Base-by-base conservation (phyloP, 2,329 filamentous ascomycete species). In the Talaromyces marneffei region DNA sequence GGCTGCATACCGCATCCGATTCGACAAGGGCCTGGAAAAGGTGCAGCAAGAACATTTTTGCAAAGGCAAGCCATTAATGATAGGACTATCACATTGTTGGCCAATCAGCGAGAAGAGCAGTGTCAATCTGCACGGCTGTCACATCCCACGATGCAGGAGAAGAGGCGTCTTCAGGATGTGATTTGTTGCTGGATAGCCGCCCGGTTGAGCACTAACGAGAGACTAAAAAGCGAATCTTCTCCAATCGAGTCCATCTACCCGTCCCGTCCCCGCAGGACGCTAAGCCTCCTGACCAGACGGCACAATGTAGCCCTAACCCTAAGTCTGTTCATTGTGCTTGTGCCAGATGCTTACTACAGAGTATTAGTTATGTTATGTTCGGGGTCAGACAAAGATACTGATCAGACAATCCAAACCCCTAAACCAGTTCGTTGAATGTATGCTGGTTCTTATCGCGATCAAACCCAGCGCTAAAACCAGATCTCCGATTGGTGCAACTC, bases 41-140 rank as follows among this genome's bases (percentile, higher is more conserved):
- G 33, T 55, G 60, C 55, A 40, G 44, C 33, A 20, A 37, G 35
- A 55, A 40, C 52, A 39, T 39, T n/a, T 37, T 55, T 12, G 20
- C 31, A 18, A 18, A 25, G 23, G 20, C 35, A 42, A 25, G 42
- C 42, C 40, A 18, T 50, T n/a, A 25, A 23, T 33, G 53, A 54
- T 48, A 39, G 37, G 42, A 55, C 39, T 55, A 39, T 35, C 59
- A 61, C 50, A 57, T 57, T 4, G 25, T n/a, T 18, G 14, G 48
- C 60, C 60, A 62, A 59, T 50, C 25, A 59, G 60, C 52, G 53
- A 18, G 31, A 50, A 18, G 37, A 54, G 9, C 16, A 33, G 48
- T 40, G 29, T 52, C 39, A 44, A 33, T 35, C 60, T 62, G 60
- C 60, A 62, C 23, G 58, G 60, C 52, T 59, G 60, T 62, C 60